Base-by-base conservation (phyloP, 208 protist species). In the Crithidia mellificae region DNA sequence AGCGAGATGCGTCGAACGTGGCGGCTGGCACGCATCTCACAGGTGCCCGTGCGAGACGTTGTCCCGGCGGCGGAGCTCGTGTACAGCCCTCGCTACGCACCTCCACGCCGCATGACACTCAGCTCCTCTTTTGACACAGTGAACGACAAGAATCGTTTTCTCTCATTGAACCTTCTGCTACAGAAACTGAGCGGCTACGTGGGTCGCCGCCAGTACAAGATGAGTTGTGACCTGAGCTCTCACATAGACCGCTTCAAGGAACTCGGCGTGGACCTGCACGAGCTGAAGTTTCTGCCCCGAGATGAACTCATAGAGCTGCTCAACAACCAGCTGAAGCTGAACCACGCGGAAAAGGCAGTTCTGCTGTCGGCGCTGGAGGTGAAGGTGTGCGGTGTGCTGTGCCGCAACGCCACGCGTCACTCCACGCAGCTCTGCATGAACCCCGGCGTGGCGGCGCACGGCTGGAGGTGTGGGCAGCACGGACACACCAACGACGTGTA, bases 401-500 rank as follows among this genome's bases (percentile, higher is more conserved):
- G 86, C 41, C 81, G 74, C 14, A 72, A 83, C 34, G 51, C 76
- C 6, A 84, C 81, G 22, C 72, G 87, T 5, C 86, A 94, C 68
- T 89, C 84, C 20, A 87, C 83, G n/a, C 74, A 39, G 15, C 24
- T 96, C 17, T 96, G 92, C 78, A 83, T 92, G 74, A 78, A 73
- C 29, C 59, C 41, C 6, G 92, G 92, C 15, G 54, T 80, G 14
- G 59, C 57, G 7, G 77, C 89, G 67, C 85, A 93, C 61, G 92
- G 92, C 22, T 96, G 92, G 92, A 83, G 92, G 25, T 96, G 92
- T 56, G 92, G 92, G 6, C 53, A 73, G 30, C 52, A 84, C 57
- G 89, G 92, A 6, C 92, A 96, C 72, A 87, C 83, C 1, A 91
- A 84, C 72, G 87, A 94, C 64, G 89, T 95, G 27, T 96, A 94